A percentile compares a stretch with the other conserved stretches of the same genome.
Conservation (phyloP, 2,329 filamentous ascomycete genomes). For the Aspergillus tubingensis region DNA sequence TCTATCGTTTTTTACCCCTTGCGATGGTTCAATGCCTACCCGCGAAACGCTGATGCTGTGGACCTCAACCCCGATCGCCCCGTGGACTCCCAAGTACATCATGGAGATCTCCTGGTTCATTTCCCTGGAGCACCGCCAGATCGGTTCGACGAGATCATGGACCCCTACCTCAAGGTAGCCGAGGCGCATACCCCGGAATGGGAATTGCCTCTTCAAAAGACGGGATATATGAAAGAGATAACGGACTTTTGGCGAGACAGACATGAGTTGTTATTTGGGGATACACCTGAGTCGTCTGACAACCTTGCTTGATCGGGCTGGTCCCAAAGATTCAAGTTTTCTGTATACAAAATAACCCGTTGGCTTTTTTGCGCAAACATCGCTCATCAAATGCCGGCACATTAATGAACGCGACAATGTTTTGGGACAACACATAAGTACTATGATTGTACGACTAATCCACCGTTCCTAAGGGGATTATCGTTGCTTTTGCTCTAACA, state of each 20-base stretch:
- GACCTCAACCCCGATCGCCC: constrained; percentile 6
- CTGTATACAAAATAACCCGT: no score
- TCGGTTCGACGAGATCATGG: constrained; percentile 8
- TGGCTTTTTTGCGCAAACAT: no score
- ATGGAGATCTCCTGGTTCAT: constrained; percentile 21
- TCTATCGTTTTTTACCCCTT: constrained; percentile 19
- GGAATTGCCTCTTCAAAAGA: constrained; percentile 13
- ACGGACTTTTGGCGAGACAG: constrained; percentile 13
- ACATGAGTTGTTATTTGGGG: not conserved
- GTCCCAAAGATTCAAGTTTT: not conserved
- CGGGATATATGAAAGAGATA: constrained; percentile 14
- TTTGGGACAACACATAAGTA: no score
- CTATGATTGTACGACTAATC: no score
- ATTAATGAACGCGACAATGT: no score
- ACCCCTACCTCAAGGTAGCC: constrained; percentile 19
- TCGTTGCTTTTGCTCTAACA: no score
- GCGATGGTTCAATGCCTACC: constrained; percentile 24
- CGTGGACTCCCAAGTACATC: constrained; percentile 13
- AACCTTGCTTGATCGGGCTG: not conserved
- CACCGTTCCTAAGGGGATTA: no score
- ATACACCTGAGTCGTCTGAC: not conserved
- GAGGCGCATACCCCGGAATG: constrained; percentile 15
- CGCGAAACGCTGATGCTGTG: constrained; percentile 8
- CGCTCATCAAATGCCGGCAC: no score
- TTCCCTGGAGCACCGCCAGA: constrained; percentile 15